Base-by-base conservation (phyloP, 805 yeast genomes). In the Priceomyces castillae region DNA sequence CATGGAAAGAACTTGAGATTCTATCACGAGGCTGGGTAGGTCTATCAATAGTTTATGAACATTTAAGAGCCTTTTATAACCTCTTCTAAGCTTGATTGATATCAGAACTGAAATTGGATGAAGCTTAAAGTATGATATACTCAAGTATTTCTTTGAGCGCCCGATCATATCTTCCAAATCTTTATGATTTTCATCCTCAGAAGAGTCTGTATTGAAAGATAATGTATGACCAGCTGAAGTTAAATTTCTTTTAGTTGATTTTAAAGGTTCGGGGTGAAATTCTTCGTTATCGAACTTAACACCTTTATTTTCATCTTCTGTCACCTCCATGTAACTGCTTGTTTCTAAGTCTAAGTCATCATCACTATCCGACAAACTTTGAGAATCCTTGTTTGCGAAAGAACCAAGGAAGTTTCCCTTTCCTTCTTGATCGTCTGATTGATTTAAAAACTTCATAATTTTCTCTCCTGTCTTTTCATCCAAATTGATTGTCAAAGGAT, bases 121-220 rank as follows among this genome's bases (percentile, higher is more conserved):
- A 3, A 63, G 39, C 25, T 65, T 68, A 48, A 92, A 71, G 12
- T 77, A 66, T 18, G 80, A 78, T 46, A 90, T 78, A 51, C 86
- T 83, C 61, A 86, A 71, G 57, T 78, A 87, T 44, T 78, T 79
- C 20, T 86, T 77, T 0, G 97, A 88, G 38, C 97, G 69, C 36
- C 71, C 65, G 4, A 89, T 65, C 96, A 92, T 89, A 49, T 78
- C 76, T 19, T 79, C 61, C 17, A 69, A 54, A 16, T 70, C 59
- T 17, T 56, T 57, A 37, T 62, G 60, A 22, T 56, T 44, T 35
- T 52, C 59, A 34, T 37, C 41, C 3, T 47, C 47, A 4, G 48
- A 38, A 10, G 37, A 41, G 15, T 37, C 44, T 7, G 41, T 23
- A 18, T 12, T 17, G 28, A 37, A 33, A 4, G 40, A 37, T 15